These are phyloP conservation scores for Talaromyces sp. DNA, from an alignment of 2,329 filamentous ascomycete genomes.

Conservation along the genomic window DNA sequence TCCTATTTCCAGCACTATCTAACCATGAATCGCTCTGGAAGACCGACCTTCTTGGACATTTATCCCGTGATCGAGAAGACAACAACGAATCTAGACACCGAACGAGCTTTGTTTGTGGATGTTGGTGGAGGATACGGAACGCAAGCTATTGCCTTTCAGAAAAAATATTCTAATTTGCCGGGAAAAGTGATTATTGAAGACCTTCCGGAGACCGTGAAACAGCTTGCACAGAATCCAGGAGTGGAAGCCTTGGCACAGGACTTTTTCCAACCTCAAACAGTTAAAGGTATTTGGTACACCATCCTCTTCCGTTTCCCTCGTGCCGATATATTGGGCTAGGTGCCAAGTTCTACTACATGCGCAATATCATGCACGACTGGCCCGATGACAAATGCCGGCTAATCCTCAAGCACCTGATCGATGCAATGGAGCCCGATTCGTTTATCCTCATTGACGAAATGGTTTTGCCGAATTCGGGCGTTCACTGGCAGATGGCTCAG, in stretches of 20 bases:
- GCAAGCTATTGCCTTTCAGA: background rate
- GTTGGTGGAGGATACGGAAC: background rate
- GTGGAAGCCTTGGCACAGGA: constrained; percentile 11
- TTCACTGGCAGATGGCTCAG: constrained; percentile 24
- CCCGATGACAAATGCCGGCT: constrained; percentile 1
- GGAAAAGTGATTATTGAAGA: constrained; percentile 7
- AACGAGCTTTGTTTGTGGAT: constrained; percentile 6
- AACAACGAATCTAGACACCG: background rate
- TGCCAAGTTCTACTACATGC: constrained; percentile 11
- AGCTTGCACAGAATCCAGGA: background rate
- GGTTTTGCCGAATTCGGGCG: constrained; percentile 31
- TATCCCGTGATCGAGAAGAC: background rate
- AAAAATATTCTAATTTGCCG: background rate
- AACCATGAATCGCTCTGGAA: background rate
- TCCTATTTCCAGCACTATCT: constrained; percentile 1
- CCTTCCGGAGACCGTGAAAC: background rate
- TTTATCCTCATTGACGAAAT: constrained; percentile 40
- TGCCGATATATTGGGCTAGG: background rate
- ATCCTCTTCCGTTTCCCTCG: background rate
- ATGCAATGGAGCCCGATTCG: constrained; percentile 20
- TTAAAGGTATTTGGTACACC: constrained; percentile 15
- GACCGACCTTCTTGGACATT: background rate
- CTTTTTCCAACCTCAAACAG: constrained; percentile 14
- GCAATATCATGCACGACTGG: constrained; percentile 6
- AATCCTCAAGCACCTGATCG: background rate